These are phyloP conservation scores for Bifiguratus adelaidae DNA, from an alignment of 192 early-diverging fungal species.

Conservation along the genomic window DNA sequence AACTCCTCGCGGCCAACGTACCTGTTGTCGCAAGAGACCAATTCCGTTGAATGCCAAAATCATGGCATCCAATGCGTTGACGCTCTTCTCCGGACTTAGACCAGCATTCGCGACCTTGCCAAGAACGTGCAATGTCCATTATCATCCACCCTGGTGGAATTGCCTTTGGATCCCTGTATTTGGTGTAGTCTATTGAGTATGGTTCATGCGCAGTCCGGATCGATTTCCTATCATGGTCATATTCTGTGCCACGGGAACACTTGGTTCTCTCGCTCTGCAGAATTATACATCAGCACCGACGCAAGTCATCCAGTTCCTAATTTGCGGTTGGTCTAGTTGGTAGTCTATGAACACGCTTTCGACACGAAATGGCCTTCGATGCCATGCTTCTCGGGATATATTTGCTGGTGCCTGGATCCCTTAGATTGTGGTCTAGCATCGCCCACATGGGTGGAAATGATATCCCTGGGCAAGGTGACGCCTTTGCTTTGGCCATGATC, in stretches of 20 bases:
- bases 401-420: constrained; percentile 67
- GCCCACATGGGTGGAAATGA: constrained; percentile 48
- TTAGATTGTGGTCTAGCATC: constrained; percentile 50
- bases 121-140: too few species aligned
- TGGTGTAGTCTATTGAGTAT: constrained; percentile 29
- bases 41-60: constrained; percentile 45
- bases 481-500: constrained; percentile 3
- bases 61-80: constrained; percentile 64
- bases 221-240: constrained; percentile 70
- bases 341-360: constrained; percentile 70
- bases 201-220: constrained; percentile 28
- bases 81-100: constrained; percentile 53
- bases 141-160: too few species aligned
- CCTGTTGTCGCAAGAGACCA: constrained; percentile 51
- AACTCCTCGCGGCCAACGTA: constrained; percentile 31
- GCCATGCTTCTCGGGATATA: constrained; percentile 74
- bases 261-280: constrained; percentile 43
- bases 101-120: constrained; percentile 56
- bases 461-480: constrained; percentile 9
- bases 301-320: constrained; percentile 50
- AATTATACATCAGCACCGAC: constrained; percentile 35
- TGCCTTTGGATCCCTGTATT: constrained; percentile 37
- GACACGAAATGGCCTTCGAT: constrained; percentile 63
- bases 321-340: constrained; percentile 72
- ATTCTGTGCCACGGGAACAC: constrained; percentile 55